Base-by-base conservation (phyloP, 768 basidiomycete genomes). In the Pluteus cervinus region DNA sequence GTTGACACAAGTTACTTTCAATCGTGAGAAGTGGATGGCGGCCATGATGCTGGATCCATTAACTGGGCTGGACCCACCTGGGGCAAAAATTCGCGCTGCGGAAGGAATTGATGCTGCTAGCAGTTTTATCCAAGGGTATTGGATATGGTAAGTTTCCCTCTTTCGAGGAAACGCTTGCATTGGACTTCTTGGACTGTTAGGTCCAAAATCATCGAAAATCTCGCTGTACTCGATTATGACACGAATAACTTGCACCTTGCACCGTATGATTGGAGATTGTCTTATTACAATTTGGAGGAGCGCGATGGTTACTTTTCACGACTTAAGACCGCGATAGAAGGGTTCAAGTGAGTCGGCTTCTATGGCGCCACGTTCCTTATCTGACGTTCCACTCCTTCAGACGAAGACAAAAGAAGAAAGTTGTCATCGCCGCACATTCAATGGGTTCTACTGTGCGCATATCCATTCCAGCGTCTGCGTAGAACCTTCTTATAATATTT, bases 131-230 rank as follows among this genome's bases (percentile, higher is more conserved):
- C 79, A 82, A 54, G 91, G 93, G 1, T 99, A 92, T 55, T 98
- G 92, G 93, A 79, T 94, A 37, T 94, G 91, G 89, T 81, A 51
- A 37, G 63, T 44, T 20, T 36, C n/a, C 20, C 9, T 22, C 31
- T 24, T 7, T 7, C 31, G 6, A 15, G 7, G 4, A 28, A 15
- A 29, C 22, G 15, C 5, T 40, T 33, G 8, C 29, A 23, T 36
- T 31, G 16, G 26, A 20, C 10, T 37, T 14, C 10, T 29, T 44
- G 21, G 21, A 17, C 30, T 36, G 36, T 29, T 30, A 86, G 86
- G 86, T 80, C 84, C 1, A 92, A 93, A 58, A 86, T 96, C 36
- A 79, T 98, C 7, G 87, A 97, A 59, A 98, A 99, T 48, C 71
- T 97, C 2, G 92, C 94, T 0, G 89, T 83, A 1, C 75, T 97